phyloP scores from a whole-genome alignment of 306 rosid genomes.

The Cucurbita pepo region DNA sequence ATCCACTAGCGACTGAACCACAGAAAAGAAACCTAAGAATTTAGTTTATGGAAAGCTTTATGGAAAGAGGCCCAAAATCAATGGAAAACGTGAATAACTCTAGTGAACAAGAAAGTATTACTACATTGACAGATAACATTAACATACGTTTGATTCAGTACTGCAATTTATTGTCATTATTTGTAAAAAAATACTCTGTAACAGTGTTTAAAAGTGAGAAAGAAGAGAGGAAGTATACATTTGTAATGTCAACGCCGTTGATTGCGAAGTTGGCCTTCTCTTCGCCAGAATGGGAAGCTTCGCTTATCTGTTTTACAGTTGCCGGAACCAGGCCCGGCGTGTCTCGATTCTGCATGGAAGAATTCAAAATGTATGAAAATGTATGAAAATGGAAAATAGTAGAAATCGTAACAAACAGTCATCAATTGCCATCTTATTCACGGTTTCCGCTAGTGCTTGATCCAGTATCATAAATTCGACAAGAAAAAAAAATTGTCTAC shows the following conservation, averaged over 20 bases:
- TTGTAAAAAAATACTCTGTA: neutral
- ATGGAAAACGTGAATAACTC: too few relatives aligned
- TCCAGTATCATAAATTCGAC: neutral
- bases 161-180: neutral
- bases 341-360: conserved; percentile 35
- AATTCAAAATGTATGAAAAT: neutral
- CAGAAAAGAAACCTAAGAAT: neutral
- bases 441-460: neutral
- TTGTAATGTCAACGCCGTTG: conserved; percentile 58
- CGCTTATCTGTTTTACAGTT: conserved; percentile 84
- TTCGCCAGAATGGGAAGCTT: conserved; percentile 66
- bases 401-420: neutral
- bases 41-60: too few relatives aligned
- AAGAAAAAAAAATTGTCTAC: neutral
- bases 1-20: neutral
- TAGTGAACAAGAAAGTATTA: neutral
- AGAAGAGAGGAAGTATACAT: conserved; percentile 27
- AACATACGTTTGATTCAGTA: neutral
- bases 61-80: too few relatives aligned
- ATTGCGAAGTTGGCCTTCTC: conserved; percentile 67
- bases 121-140: neutral
- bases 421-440: neutral
- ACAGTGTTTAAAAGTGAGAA: neutral
- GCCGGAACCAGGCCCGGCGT: conserved; percentile 67
- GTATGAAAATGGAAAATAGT: neutral